These are phyloP conservation scores for Trametopsis cervina DNA, from an alignment of 768 basidiomycete genomes.

Conservation along the genomic window DNA sequence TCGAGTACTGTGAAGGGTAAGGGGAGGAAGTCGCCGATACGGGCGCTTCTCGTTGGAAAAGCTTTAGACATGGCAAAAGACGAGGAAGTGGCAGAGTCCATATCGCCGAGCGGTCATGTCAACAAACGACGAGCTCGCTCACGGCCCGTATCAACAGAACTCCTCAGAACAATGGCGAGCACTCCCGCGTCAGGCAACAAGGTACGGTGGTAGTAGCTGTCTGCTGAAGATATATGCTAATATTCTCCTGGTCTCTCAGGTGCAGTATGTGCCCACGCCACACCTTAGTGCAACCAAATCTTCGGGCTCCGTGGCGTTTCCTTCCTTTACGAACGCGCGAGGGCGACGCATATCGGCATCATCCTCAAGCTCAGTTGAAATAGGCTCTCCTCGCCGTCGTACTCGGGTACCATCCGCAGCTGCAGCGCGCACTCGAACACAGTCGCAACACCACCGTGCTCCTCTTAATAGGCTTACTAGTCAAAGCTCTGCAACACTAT, in stretches of 20 bases:
- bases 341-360: slow-evolving; percentile 32
- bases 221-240: neutral
- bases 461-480: slow-evolving; percentile 47
- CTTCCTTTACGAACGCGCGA: slow-evolving; percentile 29
- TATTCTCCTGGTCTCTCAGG: slow-evolving; percentile 1
- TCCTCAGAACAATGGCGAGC: slow-evolving; percentile 39
- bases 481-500: slow-evolving; percentile 50
- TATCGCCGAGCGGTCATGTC: slow-evolving; percentile 74
- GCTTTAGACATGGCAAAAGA: slow-evolving; percentile 15
- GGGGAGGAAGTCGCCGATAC: slow-evolving; percentile 15
- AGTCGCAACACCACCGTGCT: slow-evolving; percentile 28
- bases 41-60: slow-evolving; percentile 13
- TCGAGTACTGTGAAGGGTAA: slow-evolving; percentile 15
- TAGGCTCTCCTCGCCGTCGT: slow-evolving; percentile 47
- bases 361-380: slow-evolving; percentile 39
- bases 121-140: slow-evolving; percentile 69
- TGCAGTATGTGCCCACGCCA: slow-evolving; percentile 10
- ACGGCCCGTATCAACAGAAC: slow-evolving; percentile 61
- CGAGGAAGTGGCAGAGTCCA: slow-evolving; percentile 25
- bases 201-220: slow-evolving; percentile 3
- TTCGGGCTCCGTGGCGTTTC: slow-evolving; percentile 26
- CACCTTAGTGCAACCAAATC: slow-evolving; percentile 22
- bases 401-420: slow-evolving; percentile 31
- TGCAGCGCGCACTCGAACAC: slow-evolving; percentile 22
- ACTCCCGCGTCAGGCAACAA: slow-evolving; percentile 1